Evolutionary conservation across 352 stramenopile genomes (phyloP).

Genomic region (Poterioochromonas sp.): DNA sequence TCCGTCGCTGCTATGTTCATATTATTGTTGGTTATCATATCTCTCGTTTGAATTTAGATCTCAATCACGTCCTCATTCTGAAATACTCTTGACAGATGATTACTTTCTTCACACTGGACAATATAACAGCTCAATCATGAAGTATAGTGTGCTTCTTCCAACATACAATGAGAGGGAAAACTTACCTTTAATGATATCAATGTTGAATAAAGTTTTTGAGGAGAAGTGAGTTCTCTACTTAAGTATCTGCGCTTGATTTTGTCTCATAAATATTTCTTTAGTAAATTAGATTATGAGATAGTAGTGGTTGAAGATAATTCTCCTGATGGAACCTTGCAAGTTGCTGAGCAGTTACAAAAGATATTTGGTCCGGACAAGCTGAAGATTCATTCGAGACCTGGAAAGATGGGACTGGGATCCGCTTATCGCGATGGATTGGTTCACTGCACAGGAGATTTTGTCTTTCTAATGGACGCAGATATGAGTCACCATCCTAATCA

Average conservation of each 20-base stretch:
- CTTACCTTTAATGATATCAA: slow-evolving; percentile 90
- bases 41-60: too few relatives aligned
- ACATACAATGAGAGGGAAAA: slow-evolving; percentile 98
- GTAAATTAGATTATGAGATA: slow-evolving; percentile 83
- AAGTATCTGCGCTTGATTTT: slow-evolving; percentile 10
- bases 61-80: too few relatives aligned
- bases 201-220: slow-evolving; percentile 84
- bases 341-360: slow-evolving; percentile 73
- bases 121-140: too few relatives aligned
- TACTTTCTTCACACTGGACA: too few relatives aligned
- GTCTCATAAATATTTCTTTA: slow-evolving; percentile 46
- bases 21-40: too few relatives aligned
- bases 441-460: slow-evolving; percentile 72
- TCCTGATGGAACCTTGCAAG: slow-evolving; percentile 86
- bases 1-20: too few relatives aligned
- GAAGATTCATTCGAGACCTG: slow-evolving; percentile 79
- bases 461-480: slow-evolving; percentile 97
- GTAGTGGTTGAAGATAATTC: slow-evolving; percentile 96
- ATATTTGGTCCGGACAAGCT: slow-evolving; percentile 80
- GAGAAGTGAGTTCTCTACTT: slow-evolving; percentile 58
- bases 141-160: slow-evolving; percentile 90
- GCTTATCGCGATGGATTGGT: slow-evolving; percentile 92
- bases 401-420: slow-evolving; percentile 88
- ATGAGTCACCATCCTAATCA: slow-evolving; percentile 97
- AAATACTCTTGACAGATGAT: too few relatives aligned